A percentile compares a stretch with the other conserved stretches of the same genome.
phyloP scores from a whole-genome alignment of 2,329 filamentous ascomycete genomes.

The Beauveria medogensis region DNA sequence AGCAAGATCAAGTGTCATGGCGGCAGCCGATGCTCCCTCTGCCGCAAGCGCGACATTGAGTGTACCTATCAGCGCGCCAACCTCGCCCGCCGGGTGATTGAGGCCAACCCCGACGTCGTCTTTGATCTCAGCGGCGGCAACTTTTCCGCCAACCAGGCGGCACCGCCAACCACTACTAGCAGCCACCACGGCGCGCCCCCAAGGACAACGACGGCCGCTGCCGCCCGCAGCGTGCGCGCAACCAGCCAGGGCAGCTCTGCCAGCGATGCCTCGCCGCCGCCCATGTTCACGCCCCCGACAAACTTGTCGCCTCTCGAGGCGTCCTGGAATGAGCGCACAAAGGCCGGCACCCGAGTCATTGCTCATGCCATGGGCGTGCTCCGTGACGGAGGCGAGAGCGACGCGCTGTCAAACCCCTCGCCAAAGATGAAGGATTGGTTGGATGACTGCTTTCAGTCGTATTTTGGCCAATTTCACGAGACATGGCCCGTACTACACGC shows the following conservation, averaged over 20 bases:
- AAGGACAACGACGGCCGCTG: not conserved
- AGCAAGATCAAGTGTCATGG: slow-evolving; percentile 39
- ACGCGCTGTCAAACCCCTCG: slow-evolving; percentile 9
- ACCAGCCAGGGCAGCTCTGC: not conserved
- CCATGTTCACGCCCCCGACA: not conserved
- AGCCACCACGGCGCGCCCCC: not conserved
- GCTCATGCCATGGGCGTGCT: slow-evolving; percentile 3
- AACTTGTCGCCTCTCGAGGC: not conserved
- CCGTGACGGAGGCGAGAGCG: not conserved
- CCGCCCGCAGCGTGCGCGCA: not conserved
- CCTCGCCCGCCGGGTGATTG: slow-evolving; percentile 2
- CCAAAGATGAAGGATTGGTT: slow-evolving; percentile 17
- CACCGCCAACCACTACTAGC: not conserved
- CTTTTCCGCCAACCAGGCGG: not conserved
- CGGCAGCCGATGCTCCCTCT: slow-evolving; percentile 30
- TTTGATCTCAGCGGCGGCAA: slow-evolving; percentile 8
- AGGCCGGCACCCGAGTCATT: slow-evolving; percentile 3
- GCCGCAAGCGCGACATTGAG: slow-evolving; percentile 28
- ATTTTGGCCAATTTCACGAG: slow-evolving; percentile 32
- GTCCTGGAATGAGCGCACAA: slow-evolving; percentile 7
- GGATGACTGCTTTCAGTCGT: slow-evolving; percentile 20
- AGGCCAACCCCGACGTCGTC: slow-evolving; percentile 2
- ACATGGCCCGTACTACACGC: slow-evolving; percentile 33
- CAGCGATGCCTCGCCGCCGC: not conserved
- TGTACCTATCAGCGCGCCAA: slow-evolving; percentile 28